Percentiles rank a stretch among this genome's conserved stretches.
phyloP scores from a whole-genome alignment of 2,329 filamentous ascomycete genomes.

The Pseudogymnoascus sp. region DNA sequence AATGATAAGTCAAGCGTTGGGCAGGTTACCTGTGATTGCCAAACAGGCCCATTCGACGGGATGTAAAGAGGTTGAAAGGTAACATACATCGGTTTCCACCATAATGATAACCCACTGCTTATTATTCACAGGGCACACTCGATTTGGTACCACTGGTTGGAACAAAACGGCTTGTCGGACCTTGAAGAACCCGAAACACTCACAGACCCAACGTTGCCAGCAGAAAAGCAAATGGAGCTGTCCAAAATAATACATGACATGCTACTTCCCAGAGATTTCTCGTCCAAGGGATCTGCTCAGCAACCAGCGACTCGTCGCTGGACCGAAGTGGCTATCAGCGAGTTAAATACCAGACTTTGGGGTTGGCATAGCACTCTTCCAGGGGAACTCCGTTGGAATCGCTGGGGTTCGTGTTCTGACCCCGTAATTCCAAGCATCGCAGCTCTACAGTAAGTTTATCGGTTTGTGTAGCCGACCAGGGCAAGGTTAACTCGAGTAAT shows the following conservation, averaged over 20 bases:
- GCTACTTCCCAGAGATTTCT: not conserved
- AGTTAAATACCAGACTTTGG: conserved; percentile 12
- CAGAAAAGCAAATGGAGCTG: conserved; percentile 3
- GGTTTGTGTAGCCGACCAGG: not conserved
- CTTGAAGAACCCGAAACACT: conserved; percentile 4
- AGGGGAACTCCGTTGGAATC: conserved; percentile 12
- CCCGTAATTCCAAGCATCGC: conserved; percentile 12
- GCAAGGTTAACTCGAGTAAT: not conserved
- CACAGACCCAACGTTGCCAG: not conserved
- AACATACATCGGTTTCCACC: not conserved
- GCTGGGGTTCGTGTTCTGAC: conserved; percentile 13
- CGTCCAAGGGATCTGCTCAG: not conserved
- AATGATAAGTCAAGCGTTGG: conserved; percentile 11
- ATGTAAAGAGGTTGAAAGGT: not conserved
- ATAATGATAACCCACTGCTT: not conserved
- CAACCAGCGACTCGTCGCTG: not conserved
- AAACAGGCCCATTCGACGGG: not conserved
- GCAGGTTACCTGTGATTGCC: conserved; percentile 5
- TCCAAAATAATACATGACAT: conserved; percentile 7
- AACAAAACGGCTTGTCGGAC: not conserved
- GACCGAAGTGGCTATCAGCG: conserved; percentile 10
- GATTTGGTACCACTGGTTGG: conserved; percentile 2
- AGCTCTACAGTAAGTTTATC: conserved; percentile 12
- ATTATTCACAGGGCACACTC: not conserved
- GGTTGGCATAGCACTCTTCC: conserved; percentile 12